Evolutionary conservation across 192 early-diverging fungal genomes (phyloP).

Genomic region (Umbelopsis ramanniana): DNA sequence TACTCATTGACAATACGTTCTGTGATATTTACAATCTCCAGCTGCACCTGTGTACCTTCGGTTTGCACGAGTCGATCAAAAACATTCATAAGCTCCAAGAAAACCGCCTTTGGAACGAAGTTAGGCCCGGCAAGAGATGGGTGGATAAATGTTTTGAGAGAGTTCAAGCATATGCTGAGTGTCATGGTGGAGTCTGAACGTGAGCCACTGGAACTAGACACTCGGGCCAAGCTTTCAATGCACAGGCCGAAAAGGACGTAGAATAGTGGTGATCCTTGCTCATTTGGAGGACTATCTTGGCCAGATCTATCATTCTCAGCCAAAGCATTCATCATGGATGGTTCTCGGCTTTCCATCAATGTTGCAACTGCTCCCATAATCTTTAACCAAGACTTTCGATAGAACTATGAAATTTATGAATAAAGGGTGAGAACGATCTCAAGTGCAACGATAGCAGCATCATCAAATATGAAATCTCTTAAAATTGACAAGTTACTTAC

Average conservation of each 20-base stretch:
- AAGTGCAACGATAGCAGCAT: neutral
- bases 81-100: constrained; percentile 71
- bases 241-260: constrained; percentile 76
- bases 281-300: constrained; percentile 34
- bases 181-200: constrained; percentile 40
- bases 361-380: constrained; percentile 62
- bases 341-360: constrained; percentile 48
- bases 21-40: constrained; percentile 55
- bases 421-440: too few relatives aligned
- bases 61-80: constrained; percentile 76
- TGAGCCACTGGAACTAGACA: constrained; percentile 41
- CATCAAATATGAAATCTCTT: neutral
- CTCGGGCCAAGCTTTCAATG: constrained; percentile 58
- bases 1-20: constrained; percentile 51
- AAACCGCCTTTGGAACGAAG: constrained; percentile 55
- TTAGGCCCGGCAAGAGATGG: constrained; percentile 39
- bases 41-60: constrained; percentile 64
- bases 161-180: constrained; percentile 55
- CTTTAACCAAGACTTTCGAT: constrained; percentile 61
- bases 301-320: constrained; percentile 29
- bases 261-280: constrained; percentile 38
- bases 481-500: constrained; percentile 41
- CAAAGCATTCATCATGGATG: constrained; percentile 51
- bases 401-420: constrained; percentile 42
- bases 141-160: constrained; percentile 57